Evolutionary conservation across 1,139 yeast species (phyloP), one percentile per base, ranked within the genome.

Genomic region (Debaryomyces coudertii): DNA sequence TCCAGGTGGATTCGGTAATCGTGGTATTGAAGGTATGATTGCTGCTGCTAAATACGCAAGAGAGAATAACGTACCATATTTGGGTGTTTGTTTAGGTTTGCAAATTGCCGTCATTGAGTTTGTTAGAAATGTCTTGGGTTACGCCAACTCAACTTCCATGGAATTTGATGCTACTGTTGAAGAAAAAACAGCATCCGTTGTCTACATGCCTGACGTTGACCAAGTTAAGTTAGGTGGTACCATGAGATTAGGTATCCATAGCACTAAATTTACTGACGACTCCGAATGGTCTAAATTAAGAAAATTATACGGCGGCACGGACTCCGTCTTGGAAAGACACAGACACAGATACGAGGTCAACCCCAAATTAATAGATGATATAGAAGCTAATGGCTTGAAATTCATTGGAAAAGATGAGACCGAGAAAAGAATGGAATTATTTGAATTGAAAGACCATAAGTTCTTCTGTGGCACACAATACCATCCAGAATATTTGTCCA

Each of bases 11-110:
- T 95, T 95, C 63, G 99, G 99, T 52, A 73, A 83, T 45, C 86
- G 99, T 69, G 99, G 99, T 70, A 90, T 90, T 51, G 98, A 93
- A 73, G 99, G 99, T 61, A 95, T 95, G 99, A 76, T 95, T 66
- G 76, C 90, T 29, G 99, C 98, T 52, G 96, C 98, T 46, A 87
- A 88, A 67, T 95, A 96, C 85, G 99, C 99, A 20, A 86, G 99
- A 73, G 96, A 88, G 68, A 90, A 90, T 72, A 79, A 86, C 60
- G 80, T 90, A 47, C 99, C 99, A 45, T 95, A 85, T 68, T 79
- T 95, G 63, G 99, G 99, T 63, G 95, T 95, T 53, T 95, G 99
- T 73, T 82, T 95, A 52, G 99, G 99, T 53, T 84, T 95, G 73
- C 99, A 95, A 75, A 82, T 95, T 62, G 99, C 98, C 12, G 96